Evolutionary conservation across 139 green algal genomes (phyloP), one percentile per base, ranked within the genome.

Genomic region (Micractinium conductrix): DNA sequence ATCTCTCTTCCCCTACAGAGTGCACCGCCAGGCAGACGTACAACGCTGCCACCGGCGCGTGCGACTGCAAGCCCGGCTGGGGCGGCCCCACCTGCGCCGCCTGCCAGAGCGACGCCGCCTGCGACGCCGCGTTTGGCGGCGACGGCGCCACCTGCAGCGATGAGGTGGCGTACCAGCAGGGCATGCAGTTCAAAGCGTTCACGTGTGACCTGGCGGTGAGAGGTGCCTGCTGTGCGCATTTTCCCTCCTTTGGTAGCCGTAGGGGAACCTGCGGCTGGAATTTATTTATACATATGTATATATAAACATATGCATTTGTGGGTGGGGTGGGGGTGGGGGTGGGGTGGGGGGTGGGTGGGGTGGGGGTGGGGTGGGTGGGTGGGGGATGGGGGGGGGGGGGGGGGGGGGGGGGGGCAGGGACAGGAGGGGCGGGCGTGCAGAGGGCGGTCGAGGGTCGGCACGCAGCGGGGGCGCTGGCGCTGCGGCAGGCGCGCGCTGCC

Each of bases 151-250:
- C 82, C 74, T 95, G 92, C 87, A 87, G 68, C 60, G 83, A 60
- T 10, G 53, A 65, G 21, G 35, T 82, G 17, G 24, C 70, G 0
- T 95, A 87, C 82, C 84, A 68, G 62, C 78, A 86, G 50, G 78
- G 87, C 45, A 89, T 78, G 28, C 53, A 68, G 28, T 86, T 84
- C 63, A 93, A 93, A 62, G n/a, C 67, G 0, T 91, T 91, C 83
- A 86, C 71, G 28, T 95, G 88, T 76, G 74, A 84, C 26, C 75
- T 89, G 30, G n/a, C 42, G 40, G 58, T 69, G 58, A 45, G 71
- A 1, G 68, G 43, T 43, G 58, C 48, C 48, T 58, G 48, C 10
- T 58, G 48, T 58, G 14, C 12, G 14, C 48, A 14, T 10, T 58
- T 58, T 58, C 48, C 48, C 14, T 58, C 48, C 48, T 14, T 58